Conservation (phyloP, 2,329 filamentous ascomycete species). For the Paracoccidioides brasiliensis region DNA sequence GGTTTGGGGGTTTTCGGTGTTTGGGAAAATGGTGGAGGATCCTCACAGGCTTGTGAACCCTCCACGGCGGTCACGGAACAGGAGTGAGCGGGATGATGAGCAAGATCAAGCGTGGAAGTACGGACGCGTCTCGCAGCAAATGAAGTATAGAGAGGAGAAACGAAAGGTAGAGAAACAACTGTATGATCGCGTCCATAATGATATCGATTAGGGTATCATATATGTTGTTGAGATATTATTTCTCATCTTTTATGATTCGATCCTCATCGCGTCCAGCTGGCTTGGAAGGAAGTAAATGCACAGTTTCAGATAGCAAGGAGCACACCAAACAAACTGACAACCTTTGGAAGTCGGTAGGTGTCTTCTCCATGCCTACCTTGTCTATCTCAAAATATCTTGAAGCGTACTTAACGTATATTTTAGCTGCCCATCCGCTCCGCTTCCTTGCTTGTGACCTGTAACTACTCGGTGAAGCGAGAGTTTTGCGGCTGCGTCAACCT, state of each 20-base stretch:
- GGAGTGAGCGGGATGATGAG: neutral
- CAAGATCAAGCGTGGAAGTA: neutral
- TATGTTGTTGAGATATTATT: neutral
- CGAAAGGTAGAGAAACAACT: neutral
- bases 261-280: no score
- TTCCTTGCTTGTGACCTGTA: no score
- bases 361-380: no score
- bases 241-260: neutral
- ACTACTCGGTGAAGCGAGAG: no score
- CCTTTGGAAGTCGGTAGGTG: no score
- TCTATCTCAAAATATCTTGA: no score
- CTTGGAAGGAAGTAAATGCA: no score
- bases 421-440: no score
- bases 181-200: neutral
- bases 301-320: no score
- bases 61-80: neutral
- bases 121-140: neutral
- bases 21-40: conserved; percentile 15
- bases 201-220: neutral
- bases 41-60: conserved; percentile 11
- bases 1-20: conserved; percentile 24
- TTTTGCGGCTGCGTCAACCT: no score
- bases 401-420: no score
- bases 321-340: no score
- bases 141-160: neutral